Conservation (phyloP, 768 basidiomycete species). For the Kwoniella mangroviensis region DNA sequence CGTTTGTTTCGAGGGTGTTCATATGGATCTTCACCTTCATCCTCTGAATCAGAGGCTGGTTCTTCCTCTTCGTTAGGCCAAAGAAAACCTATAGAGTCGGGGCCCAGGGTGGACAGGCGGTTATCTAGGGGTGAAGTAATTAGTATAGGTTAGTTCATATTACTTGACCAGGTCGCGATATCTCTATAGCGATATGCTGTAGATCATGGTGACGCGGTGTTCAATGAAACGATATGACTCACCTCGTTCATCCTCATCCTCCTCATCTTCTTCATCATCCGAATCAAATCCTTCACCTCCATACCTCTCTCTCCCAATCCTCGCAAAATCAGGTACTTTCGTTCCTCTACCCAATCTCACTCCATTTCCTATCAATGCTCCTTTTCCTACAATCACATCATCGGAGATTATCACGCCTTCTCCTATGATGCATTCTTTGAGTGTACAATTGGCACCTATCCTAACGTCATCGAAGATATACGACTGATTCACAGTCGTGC, state of each 20-base stretch:
- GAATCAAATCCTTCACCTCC: constrained; percentile 29
- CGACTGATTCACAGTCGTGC: constrained; percentile 71
- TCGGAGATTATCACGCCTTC: constrained; percentile 73
- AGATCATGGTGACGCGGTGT: no score
- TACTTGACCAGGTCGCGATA: no score
- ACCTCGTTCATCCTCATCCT: constrained; percentile 22
- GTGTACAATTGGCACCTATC: constrained; percentile 59
- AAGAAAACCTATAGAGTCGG: constrained; percentile 73
- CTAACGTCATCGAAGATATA: constrained; percentile 81
- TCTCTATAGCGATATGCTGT: neutral
- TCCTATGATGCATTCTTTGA: constrained; percentile 82
- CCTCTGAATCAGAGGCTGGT: constrained; percentile 49
- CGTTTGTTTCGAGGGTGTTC: constrained; percentile 56
- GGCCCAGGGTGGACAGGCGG: constrained; percentile 63
- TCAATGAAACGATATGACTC: constrained; percentile 17
- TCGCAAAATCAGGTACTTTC: constrained; percentile 69
- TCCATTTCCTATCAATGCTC: constrained; percentile 80
- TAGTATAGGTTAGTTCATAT: neutral
- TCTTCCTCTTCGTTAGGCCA: constrained; percentile 67
- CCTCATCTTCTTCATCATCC: constrained; percentile 31
- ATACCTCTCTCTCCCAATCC: constrained; percentile 67
- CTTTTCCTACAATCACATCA: constrained; percentile 69
- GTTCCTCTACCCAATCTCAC: constrained; percentile 79
- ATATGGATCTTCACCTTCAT: constrained; percentile 63
- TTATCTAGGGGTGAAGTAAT: neutral